Base-by-base conservation (phyloP, 768 basidiomycete species). In the Trametes villosa region DNA sequence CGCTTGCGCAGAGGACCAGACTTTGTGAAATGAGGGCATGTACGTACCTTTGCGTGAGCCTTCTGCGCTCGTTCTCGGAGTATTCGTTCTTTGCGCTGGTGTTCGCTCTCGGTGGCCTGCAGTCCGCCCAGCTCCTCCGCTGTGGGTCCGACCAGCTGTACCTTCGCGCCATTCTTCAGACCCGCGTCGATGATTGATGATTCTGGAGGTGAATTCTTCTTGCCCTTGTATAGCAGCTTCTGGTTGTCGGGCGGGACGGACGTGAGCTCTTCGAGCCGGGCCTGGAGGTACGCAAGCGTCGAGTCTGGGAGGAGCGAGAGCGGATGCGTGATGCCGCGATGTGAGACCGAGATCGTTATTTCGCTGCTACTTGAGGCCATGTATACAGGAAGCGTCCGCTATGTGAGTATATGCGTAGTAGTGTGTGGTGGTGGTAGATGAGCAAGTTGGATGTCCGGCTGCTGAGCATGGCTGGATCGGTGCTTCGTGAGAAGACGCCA, bases 141-240 rank as follows among this genome's bases (percentile, higher is more conserved):
- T 4, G 89, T 92, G 3, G 85, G 79, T 3, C 91, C 91, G 3
- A 91, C 74, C 78, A 92, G 77, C 67, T 89, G 89, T 6, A 92
- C 73, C 71, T 87, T 92, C 50, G 77, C 67, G 9, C 89, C 88
- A 60, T 84, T 75, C 66, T 81, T 86, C 40, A 92, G 68, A n/a
- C 90, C 89, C 0, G 75, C 76, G 67, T 83, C 72, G 68, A 78
- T 47, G 59, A 63, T 51, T 5, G 65, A 74, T 26, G 65, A 68
- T 12, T 57, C 60, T 40, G 67, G 63, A 18, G 71, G 47, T 18
- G 72, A 33, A 0, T 71, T 57, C 53, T 75, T 81, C 78, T 88
- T 91, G 33, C 90, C 88, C 69, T 85, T 89, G 75, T 81, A 88
- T 9, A 92, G 70, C 41, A 92, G 76, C 67, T 92, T 93, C 76